Evolutionary conservation across 345 rosid species (phyloP), one percentile per base, ranked within the genome.

Genomic region (rapeseed (Brassica napus)): DNA sequence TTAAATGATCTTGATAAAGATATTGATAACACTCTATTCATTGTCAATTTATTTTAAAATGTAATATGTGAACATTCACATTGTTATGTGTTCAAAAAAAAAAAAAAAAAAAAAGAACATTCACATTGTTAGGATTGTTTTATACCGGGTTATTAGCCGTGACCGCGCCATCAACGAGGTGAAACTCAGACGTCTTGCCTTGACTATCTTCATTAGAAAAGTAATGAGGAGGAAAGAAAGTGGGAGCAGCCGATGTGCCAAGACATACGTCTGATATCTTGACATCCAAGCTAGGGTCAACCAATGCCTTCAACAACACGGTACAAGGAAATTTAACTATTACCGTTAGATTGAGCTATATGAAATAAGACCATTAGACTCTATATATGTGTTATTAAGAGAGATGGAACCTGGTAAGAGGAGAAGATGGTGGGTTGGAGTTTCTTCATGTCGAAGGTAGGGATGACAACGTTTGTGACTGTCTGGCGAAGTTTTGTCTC

Each of bases 231-330:
- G 96, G 96, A 54, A 93, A 71, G 57, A 71, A 82, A 58, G 94
- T 93, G 52, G 96, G 97, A 61, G 98, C 93, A 60, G 97, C 87
- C 0, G 97, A 86, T 37, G 98, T 91, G 23, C 85, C 77, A 42
- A 91, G 61, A 80, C 94, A 87, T 68, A 93, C 88, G 70, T 93
- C 93, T 16, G 97, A 79, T 49, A 93, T 69, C 35, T 42, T 47
- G 52, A 88, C 97, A 77, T 91, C 86, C 31, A 88, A 42, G 23
- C 62, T 44, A 64, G 90, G 87, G 24, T 72, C 49, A 15, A 0
- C 2, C 21, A 28, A 8, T 52, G 79, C 30, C 97, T 91, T 67
- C 60, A 59, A 37, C 60, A 55, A 64, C 47, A 66, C 75, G 18
- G 55, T 49, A 14, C 16, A 12, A 49, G 34, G 26, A n/a, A 66